Evolutionary conservation across 495 filamentous ascomycete species (phyloP), one percentile per base, ranked within the genome.

Genomic region (Penicillium fimorum): DNA sequence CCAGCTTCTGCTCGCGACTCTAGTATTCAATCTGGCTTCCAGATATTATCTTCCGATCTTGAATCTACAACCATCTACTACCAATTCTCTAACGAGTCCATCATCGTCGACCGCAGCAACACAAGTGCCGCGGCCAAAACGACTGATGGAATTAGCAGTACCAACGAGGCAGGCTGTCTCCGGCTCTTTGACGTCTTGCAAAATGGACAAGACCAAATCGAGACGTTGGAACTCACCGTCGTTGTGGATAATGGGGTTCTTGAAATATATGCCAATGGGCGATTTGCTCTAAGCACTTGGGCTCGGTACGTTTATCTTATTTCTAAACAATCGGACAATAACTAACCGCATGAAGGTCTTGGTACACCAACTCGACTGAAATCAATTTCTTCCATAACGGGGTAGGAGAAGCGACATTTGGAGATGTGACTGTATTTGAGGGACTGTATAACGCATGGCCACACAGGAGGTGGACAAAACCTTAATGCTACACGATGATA

Each of bases 31-130:
- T 46, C 56, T 17, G 63, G 63, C 1, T 65, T 65, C 63, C 40
- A 60, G 53, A 52, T 65, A 13, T 45, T 65, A 12, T 35, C 63
- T 0, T 65, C 63, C 0, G 54, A 55, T 8, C 37, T 51, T 25
- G 63, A 65, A 24, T 25, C 29, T 15, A 65, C 63, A 5, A 59
- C 33, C 8, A 50, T 65, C 42, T 65, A 62, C 35, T 65, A 65
- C 50, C 63, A 65, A 51, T 65, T 65, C 50, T 59, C 59, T 1
- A 65, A 65, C 11, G 63, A 65, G 33, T 65, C 63, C 20, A 52
- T 65, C n/a, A 55, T 65, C 22, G 27, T 65, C 12, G 59, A 65
- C 12, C 53, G 63, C 35, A 58, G 47, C 30, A 53, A 60, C 29
- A 65, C 63, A 41, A 65, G 63, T 38, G 63, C 63, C 11, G 63